Base-by-base conservation (phyloP, 2,329 filamentous ascomycete species). In the Beauveria medogensis region DNA sequence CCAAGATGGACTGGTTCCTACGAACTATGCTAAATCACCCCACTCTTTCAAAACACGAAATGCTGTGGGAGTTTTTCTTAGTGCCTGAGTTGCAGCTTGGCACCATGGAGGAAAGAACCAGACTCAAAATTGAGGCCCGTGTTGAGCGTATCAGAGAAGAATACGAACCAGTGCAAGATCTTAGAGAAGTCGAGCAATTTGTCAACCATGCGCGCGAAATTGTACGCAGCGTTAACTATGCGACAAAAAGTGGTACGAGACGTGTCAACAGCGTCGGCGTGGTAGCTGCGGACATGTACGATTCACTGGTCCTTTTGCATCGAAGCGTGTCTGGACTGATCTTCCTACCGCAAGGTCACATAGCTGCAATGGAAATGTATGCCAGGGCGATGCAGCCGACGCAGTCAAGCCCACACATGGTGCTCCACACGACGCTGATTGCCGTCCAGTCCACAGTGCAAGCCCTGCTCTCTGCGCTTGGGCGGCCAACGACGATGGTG, bases 41-140 rank as follows among this genome's bases (percentile, higher is more conserved):
- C 3, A 97, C 94, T 0, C 97, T 99, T 70, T 84, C 91, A 0
- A 96, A 91, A 0, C 95, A 99, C 70, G 94, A 99, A 76, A 91
- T 97, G 82, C 82, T 99, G 2, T 99, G 94, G 95, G 94, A 99
- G 69, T 99, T 99, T 75, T 96, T 99, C 74, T 82, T 99, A 0
- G 92, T 99, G 14, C 94, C 94, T 1, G 94, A 99, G 67, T 85
- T 99, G 55, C 91, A 96, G 70, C 83, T 90, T 0, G 86, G 91
- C 22, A 91, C 92, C 84, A 93, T 97, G 81, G 88, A 90, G 58
- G 88, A 96, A 72, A 85, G 94, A 55, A 96, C 90, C 64, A 86
- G 86, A 60, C 85, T 92, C 64, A 99, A 99, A 74, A 90, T 91
- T 4, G 88, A 92, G 71, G 85, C 88, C 0, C 83, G 93, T 30